Evolutionary conservation across 164 flowering plant genomes (phyloP), one percentile per base, ranked within the genome.

Genomic region (Umbellularia californica): DNA sequence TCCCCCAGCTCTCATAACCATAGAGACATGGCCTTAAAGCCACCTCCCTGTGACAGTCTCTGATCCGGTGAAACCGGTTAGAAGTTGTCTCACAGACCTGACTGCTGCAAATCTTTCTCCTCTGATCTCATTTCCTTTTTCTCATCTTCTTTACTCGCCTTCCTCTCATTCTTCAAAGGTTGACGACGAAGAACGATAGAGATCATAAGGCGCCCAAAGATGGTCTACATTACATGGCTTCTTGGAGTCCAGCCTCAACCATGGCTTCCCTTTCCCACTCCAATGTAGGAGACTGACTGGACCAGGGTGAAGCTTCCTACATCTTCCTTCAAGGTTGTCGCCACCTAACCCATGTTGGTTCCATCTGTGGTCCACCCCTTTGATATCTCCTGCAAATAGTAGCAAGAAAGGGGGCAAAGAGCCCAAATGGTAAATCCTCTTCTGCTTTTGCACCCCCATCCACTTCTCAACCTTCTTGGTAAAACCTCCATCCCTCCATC

Each of bases 301-400:
- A 10, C 90, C 90, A 6, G 88, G 88, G 68, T 85, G 90, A 15
- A 87, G 81, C 33, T 73, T 81, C 79, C 90, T 76, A 65, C 90
- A 87, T 70, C 79, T 85, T 13, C 90, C 90, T 72, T 84, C 81
- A 22, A 87, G 69, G 72, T 87, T 87, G 68, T 87, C 90, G 12
- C 90, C 88, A 17, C 90, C 88, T n/a, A 87, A 72, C 1, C 90
- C 90, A 74, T 87, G 90, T 66, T 87, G 90, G 72, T 87, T 87
- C 90, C 90, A 87, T 65, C 90, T 80, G 50, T 87, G 90, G 64
- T 85, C 86, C 28, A 87, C 83, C 1, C 73, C 84, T 71, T 82
- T 81, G 7, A 87, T 87, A 27, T 85, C 77, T 19, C 90, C 90
- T 1, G 84, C 90, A 41, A 87, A 78, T 1, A 87, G 84, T 12